These are phyloP conservation scores for Papiliotrema laurentii DNA, from an alignment of 1,284 basidiomycete species.

Conservation along the genomic window DNA sequence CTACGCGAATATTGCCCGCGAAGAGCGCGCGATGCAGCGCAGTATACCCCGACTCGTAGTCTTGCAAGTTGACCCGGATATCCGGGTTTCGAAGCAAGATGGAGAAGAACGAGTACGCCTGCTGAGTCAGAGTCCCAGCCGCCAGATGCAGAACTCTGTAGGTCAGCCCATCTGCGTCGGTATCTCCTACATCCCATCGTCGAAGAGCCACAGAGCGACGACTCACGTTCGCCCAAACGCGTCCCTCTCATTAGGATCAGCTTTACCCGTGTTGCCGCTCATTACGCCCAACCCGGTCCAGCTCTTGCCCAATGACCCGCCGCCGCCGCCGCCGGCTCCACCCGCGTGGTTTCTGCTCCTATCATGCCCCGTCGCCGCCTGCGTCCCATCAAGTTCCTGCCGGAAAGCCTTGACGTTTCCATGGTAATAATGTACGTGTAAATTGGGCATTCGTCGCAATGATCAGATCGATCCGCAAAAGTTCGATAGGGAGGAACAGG, in stretches of 20 bases:
- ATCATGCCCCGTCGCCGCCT: slow-evolving; percentile 11
- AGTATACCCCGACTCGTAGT: slow-evolving; percentile 85
- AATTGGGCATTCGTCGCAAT: slow-evolving; percentile 46
- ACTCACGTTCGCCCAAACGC: slow-evolving; percentile 39
- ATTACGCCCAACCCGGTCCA: slow-evolving; percentile 52
- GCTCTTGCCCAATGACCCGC: slow-evolving; percentile 56
- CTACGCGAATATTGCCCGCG: slow-evolving; percentile 73
- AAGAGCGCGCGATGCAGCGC: slow-evolving; percentile 89
- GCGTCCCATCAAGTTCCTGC: slow-evolving; percentile 61
- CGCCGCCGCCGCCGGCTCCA: slow-evolving; percentile 41
- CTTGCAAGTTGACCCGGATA: slow-evolving; percentile 75
- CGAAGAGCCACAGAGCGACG: slow-evolving; percentile 11
- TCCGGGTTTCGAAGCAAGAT: slow-evolving; percentile 71
- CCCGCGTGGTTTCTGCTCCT: too few relatives aligned
- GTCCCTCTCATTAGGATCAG: slow-evolving; percentile 48
- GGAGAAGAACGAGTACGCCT: slow-evolving; percentile 71
- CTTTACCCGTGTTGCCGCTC: slow-evolving; percentile 50
- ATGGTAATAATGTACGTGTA: slow-evolving; percentile 74
- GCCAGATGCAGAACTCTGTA: slow-evolving; percentile 77
- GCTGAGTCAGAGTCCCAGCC: slow-evolving; percentile 60
- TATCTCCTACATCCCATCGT: slow-evolving; percentile 64
- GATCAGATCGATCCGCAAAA: not conserved
- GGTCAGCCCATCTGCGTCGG: slow-evolving; percentile 56
- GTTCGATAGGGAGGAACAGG: too few relatives aligned
- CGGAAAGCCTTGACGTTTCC: slow-evolving; percentile 76